phyloP scores from a whole-genome alignment of 202 grass and related monocot genomes.

The Bolboschoenoplectus hybrid region DNA sequence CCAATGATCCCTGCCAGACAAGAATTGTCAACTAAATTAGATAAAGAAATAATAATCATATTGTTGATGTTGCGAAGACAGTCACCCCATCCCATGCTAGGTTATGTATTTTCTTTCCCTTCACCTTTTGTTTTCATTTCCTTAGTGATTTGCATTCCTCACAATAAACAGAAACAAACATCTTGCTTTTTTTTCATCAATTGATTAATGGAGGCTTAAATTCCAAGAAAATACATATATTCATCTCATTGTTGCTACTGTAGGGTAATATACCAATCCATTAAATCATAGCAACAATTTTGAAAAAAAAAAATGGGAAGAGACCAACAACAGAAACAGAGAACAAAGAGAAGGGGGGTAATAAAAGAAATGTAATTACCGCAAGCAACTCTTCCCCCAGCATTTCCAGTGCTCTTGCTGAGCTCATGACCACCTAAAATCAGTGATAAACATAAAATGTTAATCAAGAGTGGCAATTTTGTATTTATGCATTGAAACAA shows the following conservation, averaged over 20 bases:
- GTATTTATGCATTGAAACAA: neutral
- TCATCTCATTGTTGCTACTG: neutral
- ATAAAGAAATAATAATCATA: neutral
- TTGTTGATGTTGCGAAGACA: neutral
- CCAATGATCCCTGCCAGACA: conserved; percentile 64
- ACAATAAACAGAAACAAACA: neutral
- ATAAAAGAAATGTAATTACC: conserved; percentile 50
- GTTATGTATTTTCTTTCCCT: neutral
- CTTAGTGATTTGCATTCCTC: neutral
- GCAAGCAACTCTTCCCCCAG: conserved; percentile 81
- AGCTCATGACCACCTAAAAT: conserved; percentile 84
- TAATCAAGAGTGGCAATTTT: conserved; percentile 6
- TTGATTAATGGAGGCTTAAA: neutral
- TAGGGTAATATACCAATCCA: neutral
- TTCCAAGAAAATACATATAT: neutral
- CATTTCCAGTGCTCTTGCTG: conserved; percentile 83
- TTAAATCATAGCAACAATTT: neutral
- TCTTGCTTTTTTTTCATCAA: neutral
- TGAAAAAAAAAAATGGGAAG: neutral
- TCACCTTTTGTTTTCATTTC: neutral
- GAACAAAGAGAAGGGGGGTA: neutral
- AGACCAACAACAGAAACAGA: neutral
- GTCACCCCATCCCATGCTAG: neutral
- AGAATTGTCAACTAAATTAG: conserved; percentile 29
- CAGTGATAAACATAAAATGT: conserved; percentile 24